phyloP scores from a whole-genome alignment of 164 flowering plant genomes.

The Nymphaea thermarum region DNA sequence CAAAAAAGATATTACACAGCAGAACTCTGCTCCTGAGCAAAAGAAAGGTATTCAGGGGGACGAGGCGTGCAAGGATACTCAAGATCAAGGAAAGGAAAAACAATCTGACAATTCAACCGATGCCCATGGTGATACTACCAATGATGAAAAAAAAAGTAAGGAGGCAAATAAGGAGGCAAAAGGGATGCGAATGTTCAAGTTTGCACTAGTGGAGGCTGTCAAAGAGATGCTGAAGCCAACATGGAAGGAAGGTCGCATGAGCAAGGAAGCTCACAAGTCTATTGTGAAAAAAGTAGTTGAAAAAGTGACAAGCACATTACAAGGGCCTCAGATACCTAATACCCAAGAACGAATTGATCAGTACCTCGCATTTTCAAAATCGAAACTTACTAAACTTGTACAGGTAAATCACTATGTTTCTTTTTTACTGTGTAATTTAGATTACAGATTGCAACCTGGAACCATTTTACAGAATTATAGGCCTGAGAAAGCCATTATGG shows the following conservation, averaged over 20 bases:
- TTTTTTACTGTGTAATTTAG: too few species aligned
- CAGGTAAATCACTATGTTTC: constrained; percentile 32
- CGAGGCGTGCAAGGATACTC: constrained; percentile 4
- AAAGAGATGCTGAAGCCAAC: constrained; percentile 82
- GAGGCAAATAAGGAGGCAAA: constrained; percentile 45
- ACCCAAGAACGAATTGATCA: constrained; percentile 75
- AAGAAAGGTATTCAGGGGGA: constrained; percentile 8
- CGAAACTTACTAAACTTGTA: constrained; percentile 75
- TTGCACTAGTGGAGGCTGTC: constrained; percentile 64
- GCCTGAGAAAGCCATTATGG: neutral
- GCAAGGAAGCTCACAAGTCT: constrained; percentile 75
- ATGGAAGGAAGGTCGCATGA: constrained; percentile 89
- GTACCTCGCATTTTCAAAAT: constrained; percentile 53
- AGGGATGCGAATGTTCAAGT: constrained; percentile 53
- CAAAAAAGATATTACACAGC: neutral
- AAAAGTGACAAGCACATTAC: constrained; percentile 57
- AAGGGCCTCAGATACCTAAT: constrained; percentile 50
- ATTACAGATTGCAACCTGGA: too few species aligned
- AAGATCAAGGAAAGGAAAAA: constrained; percentile 10
- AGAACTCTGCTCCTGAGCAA: neutral
- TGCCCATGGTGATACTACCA: constrained; percentile 16
- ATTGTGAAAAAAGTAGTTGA: constrained; percentile 90
- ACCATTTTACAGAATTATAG: neutral
- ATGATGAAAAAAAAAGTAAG: constrained; percentile 8
- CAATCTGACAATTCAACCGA: constrained; percentile 16